Conservation (phyloP, 75 land plant genomes). For the Isoetes taiwanensis region DNA sequence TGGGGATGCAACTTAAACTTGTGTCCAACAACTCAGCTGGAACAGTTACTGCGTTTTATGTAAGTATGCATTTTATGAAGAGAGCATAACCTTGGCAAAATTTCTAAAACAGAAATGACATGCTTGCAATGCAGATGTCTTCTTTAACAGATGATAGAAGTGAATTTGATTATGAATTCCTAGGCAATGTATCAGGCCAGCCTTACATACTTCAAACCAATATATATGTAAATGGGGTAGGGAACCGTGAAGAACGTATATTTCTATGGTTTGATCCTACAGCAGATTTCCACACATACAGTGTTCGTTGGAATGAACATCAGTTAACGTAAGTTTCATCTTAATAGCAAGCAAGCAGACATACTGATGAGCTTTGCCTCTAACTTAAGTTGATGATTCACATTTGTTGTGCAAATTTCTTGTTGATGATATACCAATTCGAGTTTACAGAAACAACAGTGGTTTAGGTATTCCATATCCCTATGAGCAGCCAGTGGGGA, state of each 20-base stretch:
- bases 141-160: neutral
- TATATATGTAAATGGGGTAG: slow-evolving; percentile 14
- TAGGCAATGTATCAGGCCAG: slow-evolving; percentile 16
- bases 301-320: slow-evolving; percentile 18
- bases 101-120: neutral
- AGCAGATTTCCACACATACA: slow-evolving; percentile 25
- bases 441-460: slow-evolving; percentile 21
- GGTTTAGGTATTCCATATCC: slow-evolving; percentile 23
- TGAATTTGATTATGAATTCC: slow-evolving; percentile 21
- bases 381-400: neutral
- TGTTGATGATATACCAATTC: slow-evolving; percentile 22
- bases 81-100: neutral
- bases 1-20: slow-evolving; percentile 25
- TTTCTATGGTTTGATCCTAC: slow-evolving; percentile 26
- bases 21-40: slow-evolving; percentile 21
- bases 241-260: slow-evolving; percentile 23
- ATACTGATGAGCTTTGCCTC: neutral
- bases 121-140: slow-evolving; percentile 11
- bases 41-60: slow-evolving; percentile 24
- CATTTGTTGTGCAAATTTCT: slow-evolving; percentile 10
- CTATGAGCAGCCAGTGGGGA: slow-evolving; percentile 23
- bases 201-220: slow-evolving; percentile 27
- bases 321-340: slow-evolving; percentile 11
- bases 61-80: slow-evolving; percentile 5
- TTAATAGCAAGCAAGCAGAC: no score